Evolutionary conservation across 257 asterid genomes (phyloP).

Genomic region (Nicotiana benthamiana): DNA sequence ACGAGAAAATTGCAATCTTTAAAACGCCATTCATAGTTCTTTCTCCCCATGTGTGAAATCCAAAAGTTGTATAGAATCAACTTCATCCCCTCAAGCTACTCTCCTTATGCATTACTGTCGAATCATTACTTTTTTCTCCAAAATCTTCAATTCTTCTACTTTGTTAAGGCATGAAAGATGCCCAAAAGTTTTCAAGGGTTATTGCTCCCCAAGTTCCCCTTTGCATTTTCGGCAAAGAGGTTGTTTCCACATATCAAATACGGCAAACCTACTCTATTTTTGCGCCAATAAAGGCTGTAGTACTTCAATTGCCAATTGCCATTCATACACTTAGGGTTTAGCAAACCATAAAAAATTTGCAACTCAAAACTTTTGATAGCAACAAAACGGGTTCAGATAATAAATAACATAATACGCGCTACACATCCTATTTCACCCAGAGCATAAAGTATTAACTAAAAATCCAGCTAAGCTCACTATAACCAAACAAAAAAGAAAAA

Average conservation of each 20-base stretch:
- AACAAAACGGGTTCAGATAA: background rate
- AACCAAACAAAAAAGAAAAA: background rate
- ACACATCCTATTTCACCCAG: background rate
- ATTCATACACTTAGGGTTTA: background rate
- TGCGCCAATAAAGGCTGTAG: background rate
- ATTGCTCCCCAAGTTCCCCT: background rate
- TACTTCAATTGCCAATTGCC: background rate
- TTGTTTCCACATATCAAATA: background rate
- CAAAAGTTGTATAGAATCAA: background rate
- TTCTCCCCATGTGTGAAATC: background rate
- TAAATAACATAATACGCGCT: background rate
- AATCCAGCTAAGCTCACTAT: background rate
- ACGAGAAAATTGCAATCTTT: background rate
- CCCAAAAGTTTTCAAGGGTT: background rate
- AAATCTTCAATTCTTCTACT: background rate
- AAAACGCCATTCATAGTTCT: background rate
- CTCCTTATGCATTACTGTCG: background rate
- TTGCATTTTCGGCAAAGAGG: background rate
- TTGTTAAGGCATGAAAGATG: background rate
- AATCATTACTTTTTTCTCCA: background rate
- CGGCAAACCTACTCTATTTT: background rate
- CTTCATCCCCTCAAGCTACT: background rate
- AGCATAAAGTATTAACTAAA: background rate
- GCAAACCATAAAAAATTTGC: background rate
- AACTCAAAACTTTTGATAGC: background rate